Evolutionary conservation across 2,329 filamentous ascomycete genomes (phyloP).

Genomic region (Fusarium coicis): DNA sequence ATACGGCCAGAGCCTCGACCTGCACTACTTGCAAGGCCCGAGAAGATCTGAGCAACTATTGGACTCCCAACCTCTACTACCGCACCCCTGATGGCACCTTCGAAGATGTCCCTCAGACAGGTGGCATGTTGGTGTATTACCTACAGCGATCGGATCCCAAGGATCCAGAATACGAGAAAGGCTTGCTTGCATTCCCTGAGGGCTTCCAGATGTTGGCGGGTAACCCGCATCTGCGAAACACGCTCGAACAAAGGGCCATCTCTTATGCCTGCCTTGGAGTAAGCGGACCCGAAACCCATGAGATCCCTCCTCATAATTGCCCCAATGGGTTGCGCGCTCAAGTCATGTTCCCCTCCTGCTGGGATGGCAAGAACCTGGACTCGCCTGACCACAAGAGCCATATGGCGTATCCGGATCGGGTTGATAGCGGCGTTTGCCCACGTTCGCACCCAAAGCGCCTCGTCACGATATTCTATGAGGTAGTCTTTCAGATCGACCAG

Average conservation of each 20-base stretch:
- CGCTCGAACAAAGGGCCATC: neutral
- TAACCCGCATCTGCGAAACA: neutral
- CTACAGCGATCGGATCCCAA: neutral
- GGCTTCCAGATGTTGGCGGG: neutral
- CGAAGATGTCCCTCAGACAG: neutral
- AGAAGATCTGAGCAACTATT: neutral
- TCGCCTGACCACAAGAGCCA: neutral
- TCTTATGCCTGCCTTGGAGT: neutral
- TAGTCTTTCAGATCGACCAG: neutral
- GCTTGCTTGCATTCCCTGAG: neutral
- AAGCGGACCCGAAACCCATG: neutral
- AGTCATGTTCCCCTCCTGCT: neutral
- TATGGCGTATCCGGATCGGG: neutral
- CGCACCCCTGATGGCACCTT: neutral
- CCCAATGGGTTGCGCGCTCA: neutral
- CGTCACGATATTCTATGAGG: neutral
- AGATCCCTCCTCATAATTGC: neutral
- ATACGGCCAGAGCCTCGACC: neutral
- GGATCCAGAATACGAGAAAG: neutral
- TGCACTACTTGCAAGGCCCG: neutral
- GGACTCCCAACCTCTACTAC: neutral
- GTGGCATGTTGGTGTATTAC: neutral
- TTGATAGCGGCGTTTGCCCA: neutral
- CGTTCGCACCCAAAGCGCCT: neutral
- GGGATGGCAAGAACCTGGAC: neutral